Evolutionary conservation across 257 asterid genomes (phyloP), one percentile per base, ranked within the genome.

Genomic region (Petrea volubilis): DNA sequence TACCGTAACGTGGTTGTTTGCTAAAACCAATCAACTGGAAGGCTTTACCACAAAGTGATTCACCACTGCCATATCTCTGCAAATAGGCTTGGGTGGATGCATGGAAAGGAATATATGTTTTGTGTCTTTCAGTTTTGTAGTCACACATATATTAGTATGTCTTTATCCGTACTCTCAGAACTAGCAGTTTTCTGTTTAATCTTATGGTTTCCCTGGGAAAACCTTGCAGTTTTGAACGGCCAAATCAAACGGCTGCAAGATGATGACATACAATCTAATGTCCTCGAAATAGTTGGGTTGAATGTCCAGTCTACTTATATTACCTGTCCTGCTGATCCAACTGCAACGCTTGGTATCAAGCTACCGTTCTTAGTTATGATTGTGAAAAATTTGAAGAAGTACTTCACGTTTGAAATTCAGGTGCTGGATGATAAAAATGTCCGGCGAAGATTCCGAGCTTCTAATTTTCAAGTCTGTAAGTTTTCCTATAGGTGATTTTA

Each of bases 391-490:
- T 67, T 84, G 85, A 94, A 83, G 89, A 94, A 87, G 91, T 94
- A 82, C 91, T 94, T 89, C 90, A 87, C 97, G 0, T 91, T 94
- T 70, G 98, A 94, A 86, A 89, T 94, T 71, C 98, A 94, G 80
- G 95, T 94, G 86, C 89, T 94, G 88, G 98, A 94, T 83, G 98
- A 94, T 79, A 94, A 94, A 80, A 94, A 91, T 68, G 98, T 94
- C 78, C 90, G 98, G 67, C 77, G 98, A 74, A 78, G 98, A 64
- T 94, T 94, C 65, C 96, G 98, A 64, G 96, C 98, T 82, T 94
- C 98, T 81, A 94, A 91, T 81, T 91, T 79, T 89, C 97, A 94
- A 89, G 97, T 94, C 89, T 85, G 98, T 91, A 89, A 91, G 97
- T 89, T 82, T 70, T 57, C 66, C 92, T 73, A 27, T 49, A 60